Evolutionary conservation across 2,329 filamentous ascomycete genomes (phyloP), one percentile per base, ranked within the genome.

Genomic region (Stagonosporopsis vannaccii): DNA sequence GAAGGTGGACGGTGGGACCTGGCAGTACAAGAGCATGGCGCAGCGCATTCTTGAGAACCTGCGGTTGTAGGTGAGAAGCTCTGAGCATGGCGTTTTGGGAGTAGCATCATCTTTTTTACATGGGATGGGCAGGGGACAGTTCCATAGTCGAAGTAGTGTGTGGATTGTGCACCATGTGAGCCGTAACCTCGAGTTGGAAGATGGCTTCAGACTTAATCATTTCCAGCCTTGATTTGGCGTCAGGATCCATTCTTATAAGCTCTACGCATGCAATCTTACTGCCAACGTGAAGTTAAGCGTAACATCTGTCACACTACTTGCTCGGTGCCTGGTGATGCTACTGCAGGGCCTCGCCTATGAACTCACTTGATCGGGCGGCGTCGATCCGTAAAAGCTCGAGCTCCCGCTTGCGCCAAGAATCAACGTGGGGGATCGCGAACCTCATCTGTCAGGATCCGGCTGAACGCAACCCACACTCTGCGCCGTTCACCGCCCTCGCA

Each of bases 1-100:
- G 83, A 92, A 95, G 73, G 89, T 98, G 65, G 87, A 91, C 54
- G 94, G 95, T 32, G 94, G 96, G 57, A 98, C 95, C 56, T 98
- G 94, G 93, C 93, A 97, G 77, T 99, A 96, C 80, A 97, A 97
- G 81, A 94, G 91, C 71, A 96, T 98, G 92, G 95, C 95, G 32
- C 93, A 97, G 77, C 92, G 92, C 68, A 97, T 99, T 69, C 81
- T 99, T 66, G 87, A 90, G 71, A 92, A 95, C 75, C 79, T 99
- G 65, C 87, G 88, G 72, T 84, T 98, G 61, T 97, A 64, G 65
- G 57, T 39, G 15, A 25, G 13, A 33, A 51, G 20, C 36, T 44
- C 35, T 40, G 42, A 51, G 39, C 47, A 36, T 20, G 51, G 56
- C 51, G 56, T 59, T 56, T 19, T 30, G 5, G 23, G 37, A 12